Base-by-base conservation (phyloP, 1,139 yeast genomes). In the Yamadazyma atlantica region DNA sequence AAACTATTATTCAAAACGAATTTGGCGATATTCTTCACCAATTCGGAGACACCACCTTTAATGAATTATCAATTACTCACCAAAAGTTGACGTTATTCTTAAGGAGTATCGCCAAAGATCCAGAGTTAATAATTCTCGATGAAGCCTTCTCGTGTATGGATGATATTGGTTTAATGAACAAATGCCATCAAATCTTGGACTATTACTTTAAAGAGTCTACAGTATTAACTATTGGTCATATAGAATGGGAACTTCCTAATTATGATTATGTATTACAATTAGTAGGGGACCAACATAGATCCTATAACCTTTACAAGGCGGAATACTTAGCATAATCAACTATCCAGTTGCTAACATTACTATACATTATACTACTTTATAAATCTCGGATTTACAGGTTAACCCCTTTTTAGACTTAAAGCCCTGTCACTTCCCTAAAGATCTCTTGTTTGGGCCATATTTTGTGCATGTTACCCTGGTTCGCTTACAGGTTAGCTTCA, bases 71-170 rank as follows among this genome's bases (percentile, higher is more conserved):
- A 1, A 69, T 86, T 6, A 82, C 90, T 30, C 79, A 84, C 45
- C 98, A 92, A 57, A 92, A 94, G 54, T 62, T 88, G 11, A 80
- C 81, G 0, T 64, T 92, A 24, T 82, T 92, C 48, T 62, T 89
- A 27, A 67, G 97, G 40, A 85, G 96, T 1, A 54, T 89, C 12
- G 71, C 86, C 36, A 87, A 85, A 57, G 67, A 77, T 44, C 98
- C 98, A 0, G 75, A 77, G 34, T 63, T 92, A 2, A 65, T 92
- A 34, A 84, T 92, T 38, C 66, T 92, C 3, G 98, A 92, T 57
- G 98, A 92, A 63, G 96, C 97, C 0, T 81, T 92, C 45, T 85
- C 96, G 12, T 94, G 92, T 22, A 87, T 90, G 94, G 88, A 85
- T 35, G 83, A 80, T 41, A 75, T 56, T 25, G 45, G 64, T 22